Evolutionary conservation across 257 asterid species (phyloP).

Genomic region (Haberlea rhodopensis): DNA sequence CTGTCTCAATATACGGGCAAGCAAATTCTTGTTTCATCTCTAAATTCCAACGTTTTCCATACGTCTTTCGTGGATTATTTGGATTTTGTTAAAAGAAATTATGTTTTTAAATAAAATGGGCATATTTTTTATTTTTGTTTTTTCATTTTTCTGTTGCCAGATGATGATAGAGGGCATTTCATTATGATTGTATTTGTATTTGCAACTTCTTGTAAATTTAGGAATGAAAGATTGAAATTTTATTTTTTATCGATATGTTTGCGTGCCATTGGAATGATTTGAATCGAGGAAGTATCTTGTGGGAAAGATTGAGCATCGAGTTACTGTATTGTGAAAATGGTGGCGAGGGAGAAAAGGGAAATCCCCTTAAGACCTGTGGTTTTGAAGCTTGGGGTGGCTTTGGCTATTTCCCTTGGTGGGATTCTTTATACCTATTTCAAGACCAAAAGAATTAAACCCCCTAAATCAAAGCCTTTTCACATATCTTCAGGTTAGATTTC

Average conservation of each 20-base stretch:
- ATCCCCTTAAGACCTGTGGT: conserved; percentile 39
- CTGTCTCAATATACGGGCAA: conserved; percentile 24
- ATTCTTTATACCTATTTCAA: conserved; percentile 52
- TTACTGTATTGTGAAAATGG: conserved; percentile 33
- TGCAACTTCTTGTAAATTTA: background rate
- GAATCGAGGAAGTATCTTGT: too few species aligned
- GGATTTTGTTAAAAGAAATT: too few species aligned
- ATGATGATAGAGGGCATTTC: conserved; percentile 27
- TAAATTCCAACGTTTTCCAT: conserved; percentile 21
- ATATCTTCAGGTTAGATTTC: conserved; percentile 58
- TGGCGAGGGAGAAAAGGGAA: conserved; percentile 53
- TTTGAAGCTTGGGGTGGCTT: conserved; percentile 66
- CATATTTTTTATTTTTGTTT: too few species aligned
- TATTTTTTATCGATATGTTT: background rate
- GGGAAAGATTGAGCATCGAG: conserved; percentile 4
- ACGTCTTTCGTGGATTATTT: too few species aligned
- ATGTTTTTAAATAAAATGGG: too few species aligned
- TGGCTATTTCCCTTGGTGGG: conserved; percentile 76
- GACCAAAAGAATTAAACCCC: conserved; percentile 38
- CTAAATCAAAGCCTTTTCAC: conserved; percentile 38
- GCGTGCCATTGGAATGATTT: background rate
- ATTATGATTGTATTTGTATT: conserved; percentile 20
- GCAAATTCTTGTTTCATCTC: conserved; percentile 26
- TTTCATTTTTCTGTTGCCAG: conserved; percentile 42
- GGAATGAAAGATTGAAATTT: conserved; percentile 6